phyloP scores from a whole-genome alignment of 257 asterid species.

The Dorcoceras hygrometricum region DNA sequence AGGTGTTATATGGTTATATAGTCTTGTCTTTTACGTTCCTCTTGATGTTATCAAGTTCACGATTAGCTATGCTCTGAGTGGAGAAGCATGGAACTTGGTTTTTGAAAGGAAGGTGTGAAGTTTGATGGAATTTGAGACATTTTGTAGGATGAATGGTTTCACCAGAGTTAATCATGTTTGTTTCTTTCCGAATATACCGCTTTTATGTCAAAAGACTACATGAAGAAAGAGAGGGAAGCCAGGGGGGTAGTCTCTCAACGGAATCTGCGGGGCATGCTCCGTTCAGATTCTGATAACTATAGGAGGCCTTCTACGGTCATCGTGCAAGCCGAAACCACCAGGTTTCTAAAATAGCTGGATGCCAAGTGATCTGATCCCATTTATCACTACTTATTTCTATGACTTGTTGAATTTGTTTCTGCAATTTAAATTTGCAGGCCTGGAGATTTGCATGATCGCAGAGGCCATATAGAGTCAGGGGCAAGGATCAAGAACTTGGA shows the following conservation, averaged over 20 bases:
- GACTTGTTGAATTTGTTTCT: not conserved
- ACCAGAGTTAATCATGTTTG: not conserved
- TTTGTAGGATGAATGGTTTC: not conserved
- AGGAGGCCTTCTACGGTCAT: conserved; percentile 24
- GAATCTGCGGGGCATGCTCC: conserved; percentile 18
- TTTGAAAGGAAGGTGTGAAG: conserved; percentile 33
- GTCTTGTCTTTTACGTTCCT: conserved; percentile 29
- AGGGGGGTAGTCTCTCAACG: conserved; percentile 27
- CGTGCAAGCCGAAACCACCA: conserved; percentile 32
- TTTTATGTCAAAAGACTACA: conserved; percentile 26
- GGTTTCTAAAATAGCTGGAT: conserved; percentile 14
- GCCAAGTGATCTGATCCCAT: not conserved
- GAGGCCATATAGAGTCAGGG: conserved; percentile 32
- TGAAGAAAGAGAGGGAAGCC: conserved; percentile 29
- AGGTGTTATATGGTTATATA: conserved; percentile 37
- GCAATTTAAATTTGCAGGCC: conserved; percentile 13
- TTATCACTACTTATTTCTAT: not conserved
- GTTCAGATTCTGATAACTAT: conserved; percentile 21
- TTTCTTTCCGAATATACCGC: conserved; percentile 24
- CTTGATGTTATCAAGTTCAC: conserved; percentile 29
- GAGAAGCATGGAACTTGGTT: conserved; percentile 36
- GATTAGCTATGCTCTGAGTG: conserved; percentile 28
- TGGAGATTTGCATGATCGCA: conserved; percentile 28
- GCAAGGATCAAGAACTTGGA: conserved; percentile 30
- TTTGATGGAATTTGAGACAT: not conserved